Evolutionary conservation across 345 rosid genomes (phyloP).

Genomic region (Stellera chamaejasme): DNA sequence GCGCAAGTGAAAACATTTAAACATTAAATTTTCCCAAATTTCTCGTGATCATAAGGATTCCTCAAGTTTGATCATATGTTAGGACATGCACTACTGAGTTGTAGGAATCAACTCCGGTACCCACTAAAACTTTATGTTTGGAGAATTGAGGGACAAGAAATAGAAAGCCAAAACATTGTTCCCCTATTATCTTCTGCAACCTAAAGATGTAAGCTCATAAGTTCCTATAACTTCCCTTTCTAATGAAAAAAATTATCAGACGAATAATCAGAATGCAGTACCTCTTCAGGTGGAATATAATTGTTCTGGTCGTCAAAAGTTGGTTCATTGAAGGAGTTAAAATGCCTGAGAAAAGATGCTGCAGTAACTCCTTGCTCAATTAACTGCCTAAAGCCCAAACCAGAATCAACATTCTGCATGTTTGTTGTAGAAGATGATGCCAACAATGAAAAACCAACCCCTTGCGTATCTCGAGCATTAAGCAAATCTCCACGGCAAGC

Average conservation of each 20-base stretch:
- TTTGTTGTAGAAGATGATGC: slow-evolving; percentile 52
- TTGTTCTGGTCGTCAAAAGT: slow-evolving; percentile 49
- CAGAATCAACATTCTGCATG: slow-evolving; percentile 52
- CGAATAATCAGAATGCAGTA: slow-evolving; percentile 22
- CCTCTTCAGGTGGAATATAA: slow-evolving; percentile 51
- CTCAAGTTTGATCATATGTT: too few species aligned
- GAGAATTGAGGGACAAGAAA: slow-evolving; percentile 1
- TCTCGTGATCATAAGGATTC: too few species aligned
- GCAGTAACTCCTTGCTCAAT: slow-evolving; percentile 59
- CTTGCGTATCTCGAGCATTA: slow-evolving; percentile 35
- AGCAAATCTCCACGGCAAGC: slow-evolving; percentile 38
- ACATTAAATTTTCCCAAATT: too few species aligned
- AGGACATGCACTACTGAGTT: too few species aligned
- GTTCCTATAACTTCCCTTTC: not conserved
- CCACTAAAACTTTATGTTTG: not conserved
- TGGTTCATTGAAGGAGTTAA: slow-evolving; percentile 53
- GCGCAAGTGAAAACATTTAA: too few species aligned
- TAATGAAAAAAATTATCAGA: slow-evolving; percentile 2
- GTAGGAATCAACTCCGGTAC: not conserved
- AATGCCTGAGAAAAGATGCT: slow-evolving; percentile 58
- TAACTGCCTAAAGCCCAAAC: slow-evolving; percentile 72
- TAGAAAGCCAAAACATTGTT: not conserved
- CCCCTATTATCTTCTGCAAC: not conserved
- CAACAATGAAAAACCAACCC: slow-evolving; percentile 68
- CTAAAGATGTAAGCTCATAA: not conserved